phyloP scores from a whole-genome alignment of 345 rosid species.

The Erucastrum elatum region DNA sequence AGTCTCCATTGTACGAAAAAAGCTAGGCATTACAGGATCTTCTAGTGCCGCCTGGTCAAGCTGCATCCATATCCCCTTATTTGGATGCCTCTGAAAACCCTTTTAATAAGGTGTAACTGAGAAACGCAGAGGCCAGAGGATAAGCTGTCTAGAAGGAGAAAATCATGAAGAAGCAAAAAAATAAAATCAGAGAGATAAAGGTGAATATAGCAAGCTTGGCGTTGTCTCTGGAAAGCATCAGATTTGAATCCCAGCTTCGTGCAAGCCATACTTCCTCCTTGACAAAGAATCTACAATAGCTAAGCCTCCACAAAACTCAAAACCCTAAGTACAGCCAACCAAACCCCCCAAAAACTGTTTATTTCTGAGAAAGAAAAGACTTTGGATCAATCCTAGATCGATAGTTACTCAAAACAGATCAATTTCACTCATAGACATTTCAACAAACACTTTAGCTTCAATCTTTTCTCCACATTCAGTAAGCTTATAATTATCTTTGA shows the following conservation, averaged over 20 bases:
- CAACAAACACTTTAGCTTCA: slow-evolving; percentile 27
- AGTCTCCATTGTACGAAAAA: slow-evolving; percentile 84
- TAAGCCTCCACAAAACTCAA: slow-evolving; percentile 21
- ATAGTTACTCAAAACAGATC: slow-evolving; percentile 2
- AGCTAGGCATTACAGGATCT: slow-evolving; percentile 93
- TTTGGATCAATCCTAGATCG: slow-evolving; percentile 28
- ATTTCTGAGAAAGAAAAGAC: slow-evolving; percentile 20
- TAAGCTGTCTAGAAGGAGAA: background rate
- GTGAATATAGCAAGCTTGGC: slow-evolving; percentile 88
- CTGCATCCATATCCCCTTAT: slow-evolving; percentile 86
- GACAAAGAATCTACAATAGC: slow-evolving; percentile 14
- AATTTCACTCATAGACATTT: slow-evolving; percentile 25
- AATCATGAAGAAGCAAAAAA: background rate
- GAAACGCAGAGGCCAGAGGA: slow-evolving; percentile 14
- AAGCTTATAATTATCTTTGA: slow-evolving; percentile 8
- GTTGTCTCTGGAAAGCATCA: too few relatives aligned
- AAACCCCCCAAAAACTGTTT: too few relatives aligned
- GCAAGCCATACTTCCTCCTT: slow-evolving; percentile 51
- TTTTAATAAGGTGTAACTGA: slow-evolving; percentile 20
- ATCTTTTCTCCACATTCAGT: slow-evolving; percentile 12
- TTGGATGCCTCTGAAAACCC: slow-evolving; percentile 74
- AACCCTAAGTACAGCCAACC: too few relatives aligned
- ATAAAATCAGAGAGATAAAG: slow-evolving; percentile 12
- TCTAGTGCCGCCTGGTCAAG: slow-evolving; percentile 93
- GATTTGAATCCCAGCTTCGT: slow-evolving; percentile 91